Evolutionary conservation across 768 basidiomycete species (phyloP).

Genomic region (Peribolospora kevripleyi): DNA sequence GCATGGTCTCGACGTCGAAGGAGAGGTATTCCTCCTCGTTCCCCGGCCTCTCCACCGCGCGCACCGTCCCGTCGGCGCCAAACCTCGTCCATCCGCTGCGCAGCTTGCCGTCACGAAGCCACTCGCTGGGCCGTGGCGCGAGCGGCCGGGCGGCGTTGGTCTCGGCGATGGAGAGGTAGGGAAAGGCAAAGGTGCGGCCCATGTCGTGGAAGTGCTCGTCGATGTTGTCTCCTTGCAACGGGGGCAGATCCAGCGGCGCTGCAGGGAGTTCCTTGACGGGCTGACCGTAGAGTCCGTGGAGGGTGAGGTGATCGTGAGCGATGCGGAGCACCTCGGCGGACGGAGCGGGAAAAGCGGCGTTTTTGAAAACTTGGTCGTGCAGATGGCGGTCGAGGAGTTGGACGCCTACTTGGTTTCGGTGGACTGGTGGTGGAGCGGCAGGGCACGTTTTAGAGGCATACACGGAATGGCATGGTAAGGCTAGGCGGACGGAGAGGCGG

Average conservation of each 20-base stretch:
- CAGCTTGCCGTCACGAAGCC: slow-evolving; percentile 16
- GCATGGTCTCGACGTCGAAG: slow-evolving; percentile 89
- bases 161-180: slow-evolving; percentile 49
- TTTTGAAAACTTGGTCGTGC: slow-evolving; percentile 53
- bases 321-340: slow-evolving; percentile 41
- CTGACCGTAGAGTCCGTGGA: slow-evolving; percentile 44
- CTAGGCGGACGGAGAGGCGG: slow-evolving; percentile 14
- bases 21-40: slow-evolving; percentile 37
- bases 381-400: slow-evolving; percentile 65
- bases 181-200: slow-evolving; percentile 41
- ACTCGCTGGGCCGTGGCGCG: slow-evolving; percentile 37
- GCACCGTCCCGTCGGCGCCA: slow-evolving; percentile 47
- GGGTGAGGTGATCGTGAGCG: slow-evolving; percentile 51
- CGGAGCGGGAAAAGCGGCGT: slow-evolving; percentile 32
- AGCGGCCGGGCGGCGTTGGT: slow-evolving; percentile 30
- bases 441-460: too few species aligned
- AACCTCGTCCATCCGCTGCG: slow-evolving; percentile 79
- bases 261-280: slow-evolving; percentile 21
- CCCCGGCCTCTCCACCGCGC: slow-evolving; percentile 40
- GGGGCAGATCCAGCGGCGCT: slow-evolving; percentile 56
- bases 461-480: too few species aligned
- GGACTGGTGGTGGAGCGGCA: neutral
- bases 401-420: slow-evolving; percentile 68
- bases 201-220: slow-evolving; percentile 74
- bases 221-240: slow-evolving; percentile 52